A percentile compares a stretch with the other conserved stretches of the same genome.
phyloP scores from a whole-genome alignment of 495 filamentous ascomycete genomes.

The Neurospora sp. region DNA sequence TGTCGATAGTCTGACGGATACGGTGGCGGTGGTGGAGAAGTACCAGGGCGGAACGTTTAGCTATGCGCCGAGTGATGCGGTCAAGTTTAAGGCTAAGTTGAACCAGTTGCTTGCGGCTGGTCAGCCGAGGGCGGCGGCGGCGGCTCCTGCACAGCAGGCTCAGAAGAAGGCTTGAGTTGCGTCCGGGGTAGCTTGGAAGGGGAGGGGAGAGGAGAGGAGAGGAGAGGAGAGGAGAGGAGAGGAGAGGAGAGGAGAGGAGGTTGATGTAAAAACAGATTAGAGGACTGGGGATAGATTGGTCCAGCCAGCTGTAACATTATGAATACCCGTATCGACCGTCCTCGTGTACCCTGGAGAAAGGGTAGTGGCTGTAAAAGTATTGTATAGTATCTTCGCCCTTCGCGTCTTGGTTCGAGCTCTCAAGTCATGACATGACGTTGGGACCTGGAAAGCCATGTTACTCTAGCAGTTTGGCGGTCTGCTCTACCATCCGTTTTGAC shows the following conservation, averaged over 20 bases:
- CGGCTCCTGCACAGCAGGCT: slow-evolving; percentile 3
- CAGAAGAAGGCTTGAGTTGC: slow-evolving; percentile 8
- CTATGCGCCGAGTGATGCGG: slow-evolving; percentile 12
- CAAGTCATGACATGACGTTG: not conserved
- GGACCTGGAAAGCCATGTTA: not conserved
- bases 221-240: not conserved
- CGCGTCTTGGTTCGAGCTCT: not conserved
- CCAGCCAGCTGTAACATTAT: not conserved
- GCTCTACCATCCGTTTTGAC: not conserved
- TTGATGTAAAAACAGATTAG: not conserved
- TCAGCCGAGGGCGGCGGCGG: not conserved
- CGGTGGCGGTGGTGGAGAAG: slow-evolving; percentile 21
- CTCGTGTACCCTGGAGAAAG: no score
- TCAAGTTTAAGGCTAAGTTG: slow-evolving; percentile 18
- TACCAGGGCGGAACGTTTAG: slow-evolving; percentile 20
- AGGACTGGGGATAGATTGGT: not conserved
- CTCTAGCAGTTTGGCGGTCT: not conserved
- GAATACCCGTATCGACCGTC: not conserved
- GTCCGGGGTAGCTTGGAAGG: not conserved
- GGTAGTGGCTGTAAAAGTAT: not conserved
- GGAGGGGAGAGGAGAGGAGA: not conserved
- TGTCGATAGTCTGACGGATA: slow-evolving; percentile 17
- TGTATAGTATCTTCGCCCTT: not conserved
- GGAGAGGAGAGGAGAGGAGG: not conserved
- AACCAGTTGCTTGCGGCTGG: slow-evolving; percentile 13